phyloP scores from a whole-genome alignment of 345 rosid genomes.

The Camelina sativa region DNA sequence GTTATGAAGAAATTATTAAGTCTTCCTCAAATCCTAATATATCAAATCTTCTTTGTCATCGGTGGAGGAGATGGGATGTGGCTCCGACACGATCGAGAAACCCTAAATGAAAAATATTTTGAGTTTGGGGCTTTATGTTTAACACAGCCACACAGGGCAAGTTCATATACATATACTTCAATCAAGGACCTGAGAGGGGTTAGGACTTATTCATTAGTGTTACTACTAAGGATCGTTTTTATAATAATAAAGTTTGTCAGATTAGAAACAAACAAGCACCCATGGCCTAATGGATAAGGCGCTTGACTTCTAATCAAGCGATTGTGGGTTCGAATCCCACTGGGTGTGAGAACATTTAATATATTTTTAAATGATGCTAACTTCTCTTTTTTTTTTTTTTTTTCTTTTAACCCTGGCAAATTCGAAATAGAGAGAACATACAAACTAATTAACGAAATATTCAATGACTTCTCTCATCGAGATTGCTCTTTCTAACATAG shows the following conservation, averaged over 20 bases:
- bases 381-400: neutral
- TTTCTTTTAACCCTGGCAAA: neutral
- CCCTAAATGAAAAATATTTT: too few species aligned
- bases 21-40: neutral
- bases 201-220: too few species aligned
- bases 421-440: neutral
- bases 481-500: too few species aligned
- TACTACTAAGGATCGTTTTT: too few species aligned
- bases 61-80: neutral
- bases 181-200: neutral
- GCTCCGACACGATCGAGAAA: neutral
- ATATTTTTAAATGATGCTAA: too few species aligned
- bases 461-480: too few species aligned
- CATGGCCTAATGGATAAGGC: conserved; percentile 39
- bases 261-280: neutral
- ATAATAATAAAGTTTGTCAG: neutral
- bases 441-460: too few species aligned
- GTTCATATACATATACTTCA: too few species aligned
- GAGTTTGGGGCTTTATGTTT: too few species aligned
- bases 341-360: neutral
- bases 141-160: too few species aligned
- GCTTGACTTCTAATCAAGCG: conserved; percentile 39
- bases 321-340: conserved; percentile 22
- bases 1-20: too few species aligned
- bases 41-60: too few species aligned